Evolutionary conservation across 192 early-diverging fungal genomes (phyloP), one percentile per base, ranked within the genome.

Genomic region (Backusella psychrophila): DNA sequence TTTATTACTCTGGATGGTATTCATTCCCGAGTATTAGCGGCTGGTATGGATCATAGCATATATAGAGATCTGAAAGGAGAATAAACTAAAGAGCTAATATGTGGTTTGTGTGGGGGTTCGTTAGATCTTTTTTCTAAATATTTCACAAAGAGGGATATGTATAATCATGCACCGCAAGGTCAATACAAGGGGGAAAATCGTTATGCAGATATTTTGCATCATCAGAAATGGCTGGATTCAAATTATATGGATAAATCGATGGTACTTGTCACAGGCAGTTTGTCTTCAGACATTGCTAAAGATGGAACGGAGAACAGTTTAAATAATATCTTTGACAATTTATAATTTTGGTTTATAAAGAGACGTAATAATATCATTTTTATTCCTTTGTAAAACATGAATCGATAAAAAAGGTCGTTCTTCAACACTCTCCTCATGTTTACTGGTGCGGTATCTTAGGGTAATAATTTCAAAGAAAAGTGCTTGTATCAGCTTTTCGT

Each of bases 1-100:
- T 98, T 98, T 82, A 97, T 97, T 80, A 99, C 97, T 9, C 86
- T 99, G 26, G 96, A 91, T 79, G 96, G 97, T 81, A 92, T 96
- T 89, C 94, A 97, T 80, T 91, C 94, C 76, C 93, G 95, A 76
- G 94, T 94, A 0, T 86, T 99, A 31, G 94, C 92, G 6, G 86
- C 89, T 35, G 94, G 94, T 77, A 83, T 35, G 21, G 3, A 29
- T 11, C 11, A 59, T 59, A 59, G 4, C 23, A 59, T 23, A 26
- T 12, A 59, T 12, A 56, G n/a, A 21, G 6, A 59, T 26, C 3
- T 12, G 21, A 3, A 21, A 26, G 11, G 56, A 59, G 1, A 4
- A 11, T 21, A 15, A 42, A 36, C 2, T 5, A 15, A 21, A 59
- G 8, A 12, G 17, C 14, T 33, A 0, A 65, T 5, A 29, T 9